These are phyloP conservation scores for Aspergillus sp. DNA, from an alignment of 2,329 filamentous ascomycete genomes.

Conservation along the genomic window DNA sequence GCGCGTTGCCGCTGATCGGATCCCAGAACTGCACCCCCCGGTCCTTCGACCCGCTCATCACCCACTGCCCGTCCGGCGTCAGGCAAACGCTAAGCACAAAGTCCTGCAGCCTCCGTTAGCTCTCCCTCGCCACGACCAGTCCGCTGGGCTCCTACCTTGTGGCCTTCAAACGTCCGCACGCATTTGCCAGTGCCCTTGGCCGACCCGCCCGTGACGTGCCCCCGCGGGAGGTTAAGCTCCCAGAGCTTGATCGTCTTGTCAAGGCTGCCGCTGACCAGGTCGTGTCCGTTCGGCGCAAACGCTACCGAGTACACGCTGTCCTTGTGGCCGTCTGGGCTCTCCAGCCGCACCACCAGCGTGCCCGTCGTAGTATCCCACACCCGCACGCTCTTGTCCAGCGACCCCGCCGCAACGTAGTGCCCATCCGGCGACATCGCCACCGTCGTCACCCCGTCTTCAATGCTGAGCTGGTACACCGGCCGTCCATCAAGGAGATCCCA, in stretches of 20 bases:
- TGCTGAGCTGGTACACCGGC: slow-evolving; percentile 75
- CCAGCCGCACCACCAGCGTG: slow-evolving; percentile 79
- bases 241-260: slow-evolving; percentile 99
- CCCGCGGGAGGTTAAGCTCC: slow-evolving; percentile 70
- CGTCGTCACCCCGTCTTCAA: slow-evolving; percentile 95
- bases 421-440: slow-evolving; percentile 95
- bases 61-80: slow-evolving; percentile 89
- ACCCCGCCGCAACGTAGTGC: slow-evolving; percentile 87
- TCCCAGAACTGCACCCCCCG: slow-evolving; percentile 99
- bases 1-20: slow-evolving; percentile 80
- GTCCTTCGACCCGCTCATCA: slow-evolving; percentile 95
- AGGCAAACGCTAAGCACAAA: slow-evolving; percentile 94
- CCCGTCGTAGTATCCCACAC: slow-evolving; percentile 90
- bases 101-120: slow-evolving; percentile 48
- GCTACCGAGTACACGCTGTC: slow-evolving; percentile 95
- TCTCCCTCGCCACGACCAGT: slow-evolving; percentile 12
- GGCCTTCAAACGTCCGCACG: slow-evolving; percentile 92
- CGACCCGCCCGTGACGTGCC: slow-evolving; percentile 54
- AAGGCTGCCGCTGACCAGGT: slow-evolving; percentile 86
- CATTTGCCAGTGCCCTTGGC: slow-evolving; percentile 76
- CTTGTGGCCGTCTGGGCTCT: slow-evolving; percentile 89
- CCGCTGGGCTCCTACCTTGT: slow-evolving; percentile 80
- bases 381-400: slow-evolving; percentile 92
- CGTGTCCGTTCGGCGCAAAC: slow-evolving; percentile 85
- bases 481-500: slow-evolving; percentile 87